These are phyloP conservation scores for Alisma plantagoaquatica DNA, from an alignment of 106 monocot species.

Conservation along the genomic window DNA sequence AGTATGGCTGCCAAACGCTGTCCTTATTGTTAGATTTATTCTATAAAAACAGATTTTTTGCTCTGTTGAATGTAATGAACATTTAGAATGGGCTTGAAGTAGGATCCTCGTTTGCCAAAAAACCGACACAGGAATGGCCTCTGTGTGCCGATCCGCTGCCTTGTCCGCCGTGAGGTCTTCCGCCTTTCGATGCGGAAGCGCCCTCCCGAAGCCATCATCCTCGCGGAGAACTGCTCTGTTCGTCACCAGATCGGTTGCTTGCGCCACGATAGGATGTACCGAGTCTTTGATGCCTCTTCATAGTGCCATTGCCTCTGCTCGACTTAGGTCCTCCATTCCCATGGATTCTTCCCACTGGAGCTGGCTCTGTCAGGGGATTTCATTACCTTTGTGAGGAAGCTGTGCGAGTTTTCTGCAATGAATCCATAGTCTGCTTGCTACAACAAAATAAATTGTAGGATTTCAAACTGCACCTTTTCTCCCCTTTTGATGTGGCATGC, in stretches of 20 bases:
- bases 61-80: too few species aligned
- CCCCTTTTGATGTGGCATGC: too few species aligned
- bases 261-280: constrained; percentile 3
- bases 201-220: neutral
- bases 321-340: constrained; percentile 16
- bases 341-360: constrained; percentile 16
- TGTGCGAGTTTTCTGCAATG: too few species aligned
- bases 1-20: too few species aligned
- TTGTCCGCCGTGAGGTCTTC: neutral
- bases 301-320: constrained; percentile 16
- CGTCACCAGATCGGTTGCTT: constrained; percentile 4
- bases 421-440: too few species aligned
- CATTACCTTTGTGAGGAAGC: too few species aligned
- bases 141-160: constrained; percentile 7
- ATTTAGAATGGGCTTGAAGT: too few species aligned
- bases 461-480: too few species aligned
- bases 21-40: too few species aligned
- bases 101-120: too few species aligned
- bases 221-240: neutral
- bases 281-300: constrained; percentile 23
- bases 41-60: too few species aligned
- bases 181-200: neutral
- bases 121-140: constrained; percentile 10
- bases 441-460: too few species aligned
- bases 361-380: constrained; percentile 18